These are phyloP conservation scores for Alternaria burnsii DNA, from an alignment of 2,329 filamentous ascomycete genomes.

Conservation along the genomic window DNA sequence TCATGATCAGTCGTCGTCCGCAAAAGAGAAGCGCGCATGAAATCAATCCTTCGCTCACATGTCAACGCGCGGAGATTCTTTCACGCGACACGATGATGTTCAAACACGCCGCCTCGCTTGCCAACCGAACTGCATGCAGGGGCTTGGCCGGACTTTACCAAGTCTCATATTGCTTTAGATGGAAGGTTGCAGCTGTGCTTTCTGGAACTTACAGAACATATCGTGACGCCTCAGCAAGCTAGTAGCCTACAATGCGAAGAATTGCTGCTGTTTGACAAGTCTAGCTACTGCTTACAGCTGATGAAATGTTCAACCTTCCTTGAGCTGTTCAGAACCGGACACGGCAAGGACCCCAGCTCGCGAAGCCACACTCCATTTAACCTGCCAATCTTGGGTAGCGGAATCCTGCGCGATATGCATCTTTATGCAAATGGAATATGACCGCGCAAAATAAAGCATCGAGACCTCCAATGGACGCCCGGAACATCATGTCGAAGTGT, in stretches of 20 bases:
- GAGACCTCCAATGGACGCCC: background rate
- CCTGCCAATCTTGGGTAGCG: constrained; percentile 12
- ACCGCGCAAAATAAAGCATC: background rate
- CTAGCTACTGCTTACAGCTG: background rate
- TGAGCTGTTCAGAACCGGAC: background rate
- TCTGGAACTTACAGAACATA: background rate
- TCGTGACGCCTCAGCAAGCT: background rate
- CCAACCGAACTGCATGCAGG: constrained; percentile 29
- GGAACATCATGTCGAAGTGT: background rate
- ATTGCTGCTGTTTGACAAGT: background rate
- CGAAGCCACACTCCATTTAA: background rate
- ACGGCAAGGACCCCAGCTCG: background rate
- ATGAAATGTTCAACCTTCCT: background rate
- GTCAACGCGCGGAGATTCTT: constrained; percentile 6
- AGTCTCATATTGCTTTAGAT: constrained; percentile 8
- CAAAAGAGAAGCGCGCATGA: constrained; percentile 11
- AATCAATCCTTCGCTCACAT: constrained; percentile 8
- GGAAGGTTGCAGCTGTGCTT: background rate
- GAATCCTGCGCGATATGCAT: constrained; percentile 5
- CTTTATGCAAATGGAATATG: constrained; percentile 5
- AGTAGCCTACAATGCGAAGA: background rate
- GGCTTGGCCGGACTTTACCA: constrained; percentile 8
- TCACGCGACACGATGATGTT: constrained; percentile 2
- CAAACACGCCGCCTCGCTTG: constrained; percentile 27
- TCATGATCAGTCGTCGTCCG: constrained; percentile 17